Conservation (phyloP, 2,329 filamentous ascomycete species). For the Colletotrichum ledebouriae region DNA sequence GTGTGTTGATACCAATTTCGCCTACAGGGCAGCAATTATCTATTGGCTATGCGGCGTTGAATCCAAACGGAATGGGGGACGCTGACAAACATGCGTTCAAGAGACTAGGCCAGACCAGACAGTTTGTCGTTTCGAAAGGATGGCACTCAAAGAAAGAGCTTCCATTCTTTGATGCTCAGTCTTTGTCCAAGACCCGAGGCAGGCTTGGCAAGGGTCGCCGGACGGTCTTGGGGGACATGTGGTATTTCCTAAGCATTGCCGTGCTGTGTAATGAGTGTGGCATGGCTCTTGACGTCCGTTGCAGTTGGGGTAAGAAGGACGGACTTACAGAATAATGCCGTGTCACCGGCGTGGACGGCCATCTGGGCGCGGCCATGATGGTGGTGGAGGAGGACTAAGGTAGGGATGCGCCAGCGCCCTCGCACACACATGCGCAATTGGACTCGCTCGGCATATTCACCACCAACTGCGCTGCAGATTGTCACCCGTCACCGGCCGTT, state of each 20-base stretch:
- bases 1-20: conserved; percentile 4
- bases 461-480: conserved; percentile 21
- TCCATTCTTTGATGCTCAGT: neutral
- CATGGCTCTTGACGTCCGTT: too few species aligned
- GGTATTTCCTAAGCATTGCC: neutral
- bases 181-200: neutral
- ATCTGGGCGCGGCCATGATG: neutral
- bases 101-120: neutral
- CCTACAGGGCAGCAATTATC: conserved; percentile 5
- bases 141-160: neutral
- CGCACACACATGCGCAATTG: neutral
- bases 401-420: neutral
- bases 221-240: neutral
- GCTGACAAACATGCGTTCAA: too few species aligned
- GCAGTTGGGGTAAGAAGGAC: neutral
- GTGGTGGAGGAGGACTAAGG: too few species aligned
- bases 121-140: neutral
- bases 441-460: conserved; percentile 20
- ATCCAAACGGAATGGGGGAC: conserved; percentile 4
- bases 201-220: neutral
- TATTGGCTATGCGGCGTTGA: conserved; percentile 8
- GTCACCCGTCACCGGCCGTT: conserved; percentile 29
- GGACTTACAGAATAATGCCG: neutral
- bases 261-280: neutral
- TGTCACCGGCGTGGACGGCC: neutral